Conservation (phyloP, 306 rosid species). For the Fragaria iinumae region DNA sequence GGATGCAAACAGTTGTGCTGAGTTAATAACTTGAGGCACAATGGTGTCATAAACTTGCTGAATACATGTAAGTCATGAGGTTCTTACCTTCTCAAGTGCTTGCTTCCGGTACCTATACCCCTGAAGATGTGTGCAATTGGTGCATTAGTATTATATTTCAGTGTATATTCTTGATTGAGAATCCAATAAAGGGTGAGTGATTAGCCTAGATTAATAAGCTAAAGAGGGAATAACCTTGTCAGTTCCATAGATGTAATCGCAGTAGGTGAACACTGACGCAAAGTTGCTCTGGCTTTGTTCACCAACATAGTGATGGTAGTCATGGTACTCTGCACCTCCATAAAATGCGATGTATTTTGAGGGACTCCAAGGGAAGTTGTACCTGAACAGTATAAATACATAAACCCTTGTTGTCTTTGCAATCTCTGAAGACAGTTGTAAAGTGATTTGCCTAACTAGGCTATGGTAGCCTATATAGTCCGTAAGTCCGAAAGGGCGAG, state of each 20-base stretch:
- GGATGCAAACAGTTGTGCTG: background rate
- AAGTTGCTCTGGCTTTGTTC: constrained; percentile 67
- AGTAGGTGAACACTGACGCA: constrained; percentile 62
- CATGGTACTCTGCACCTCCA: constrained; percentile 69
- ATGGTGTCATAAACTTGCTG: background rate
- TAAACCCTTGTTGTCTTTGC: background rate
- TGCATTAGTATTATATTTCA: background rate
- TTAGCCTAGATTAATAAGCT: background rate
- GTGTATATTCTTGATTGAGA: background rate
- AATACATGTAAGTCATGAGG: background rate
- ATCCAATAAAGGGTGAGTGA: background rate
- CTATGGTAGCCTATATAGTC: background rate
- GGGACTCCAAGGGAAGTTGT: constrained; percentile 56
- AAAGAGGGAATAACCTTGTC: constrained; percentile 46
- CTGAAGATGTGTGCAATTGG: constrained; percentile 28
- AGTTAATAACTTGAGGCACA: background rate
- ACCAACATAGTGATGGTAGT: constrained; percentile 73
- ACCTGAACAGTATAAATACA: constrained; percentile 28
- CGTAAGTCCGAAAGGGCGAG: no score
- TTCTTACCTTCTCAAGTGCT: constrained; percentile 39
- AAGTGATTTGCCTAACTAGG: background rate
- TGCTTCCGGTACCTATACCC: constrained; percentile 53
- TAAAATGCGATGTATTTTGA: constrained; percentile 63
- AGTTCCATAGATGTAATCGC: constrained; percentile 69
- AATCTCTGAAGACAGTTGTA: background rate